A percentile compares a stretch with the other conserved stretches of the same genome.
Conservation (phyloP, 768 basidiomycete species). For the Candolleomyces efflorescens region DNA sequence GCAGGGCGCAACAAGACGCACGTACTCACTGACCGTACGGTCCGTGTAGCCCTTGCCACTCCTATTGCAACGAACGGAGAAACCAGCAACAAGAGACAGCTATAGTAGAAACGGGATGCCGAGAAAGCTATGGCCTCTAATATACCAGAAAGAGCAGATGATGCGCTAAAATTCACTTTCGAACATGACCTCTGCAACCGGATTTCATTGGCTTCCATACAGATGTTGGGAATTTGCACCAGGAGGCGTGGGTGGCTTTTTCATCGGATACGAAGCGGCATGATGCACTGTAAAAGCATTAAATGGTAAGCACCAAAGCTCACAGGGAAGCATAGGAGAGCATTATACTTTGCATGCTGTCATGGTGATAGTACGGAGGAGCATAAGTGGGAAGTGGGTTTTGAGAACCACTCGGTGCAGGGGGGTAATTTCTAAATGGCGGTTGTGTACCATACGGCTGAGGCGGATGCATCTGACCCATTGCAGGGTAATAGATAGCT, state of each 20-base stretch:
- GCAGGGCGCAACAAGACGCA: no score
- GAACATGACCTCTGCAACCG: conserved; percentile 73
- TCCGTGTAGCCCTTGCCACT: no score
- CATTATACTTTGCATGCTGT: conserved; percentile 76
- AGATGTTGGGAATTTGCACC: conserved; percentile 59
- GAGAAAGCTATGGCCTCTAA: no score
- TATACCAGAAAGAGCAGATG: no score
- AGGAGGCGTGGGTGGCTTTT: conserved; percentile 77
- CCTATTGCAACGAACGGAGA: no score
- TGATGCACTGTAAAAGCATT: conserved; percentile 60
- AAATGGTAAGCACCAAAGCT: conserved; percentile 3
- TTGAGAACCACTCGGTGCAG: conserved; percentile 73
- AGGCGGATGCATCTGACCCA: conserved; percentile 84
- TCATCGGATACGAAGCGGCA: conserved; percentile 86
- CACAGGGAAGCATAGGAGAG: conserved; percentile 19
- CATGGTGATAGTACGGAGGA: conserved; percentile 78
- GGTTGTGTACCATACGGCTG: conserved; percentile 71
- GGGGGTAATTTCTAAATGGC: conserved; percentile 75
- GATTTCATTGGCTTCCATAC: conserved; percentile 64
- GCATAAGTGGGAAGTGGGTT: conserved; percentile 86
- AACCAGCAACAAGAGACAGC: no score
- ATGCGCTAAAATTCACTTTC: no score
- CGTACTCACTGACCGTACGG: no score
- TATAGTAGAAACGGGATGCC: no score
- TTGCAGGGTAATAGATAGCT: conserved; percentile 83